Conservation (phyloP, 768 basidiomycete species). For the Mycena vitilis region DNA sequence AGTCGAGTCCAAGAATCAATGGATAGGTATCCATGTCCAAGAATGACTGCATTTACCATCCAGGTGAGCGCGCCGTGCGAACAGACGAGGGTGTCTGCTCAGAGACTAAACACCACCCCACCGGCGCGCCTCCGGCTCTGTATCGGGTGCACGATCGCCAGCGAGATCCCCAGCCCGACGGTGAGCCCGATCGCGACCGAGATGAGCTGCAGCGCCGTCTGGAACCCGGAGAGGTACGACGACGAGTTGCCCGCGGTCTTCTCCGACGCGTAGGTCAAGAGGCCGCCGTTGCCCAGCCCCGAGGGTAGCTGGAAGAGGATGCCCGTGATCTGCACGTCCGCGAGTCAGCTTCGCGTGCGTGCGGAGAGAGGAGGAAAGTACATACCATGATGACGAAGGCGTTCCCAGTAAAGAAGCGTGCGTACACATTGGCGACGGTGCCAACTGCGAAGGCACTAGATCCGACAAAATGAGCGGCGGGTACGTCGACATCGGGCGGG, state of each 20-base stretch:
- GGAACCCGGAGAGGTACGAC: constrained; percentile 77
- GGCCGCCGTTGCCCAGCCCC: constrained; percentile 82
- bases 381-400: constrained; percentile 86
- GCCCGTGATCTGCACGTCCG: constrained; percentile 65
- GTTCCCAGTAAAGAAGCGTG: constrained; percentile 76
- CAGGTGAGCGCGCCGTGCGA: too few species aligned
- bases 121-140: constrained; percentile 67
- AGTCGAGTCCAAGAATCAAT: too few species aligned
- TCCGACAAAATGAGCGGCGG: constrained; percentile 6
- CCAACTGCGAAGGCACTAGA: constrained; percentile 84
- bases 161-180: constrained; percentile 79
- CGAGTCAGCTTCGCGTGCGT: not conserved
- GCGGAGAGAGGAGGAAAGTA: constrained; percentile 5
- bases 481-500: not conserved
- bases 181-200: constrained; percentile 82
- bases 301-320: constrained; percentile 89
- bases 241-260: constrained; percentile 62
- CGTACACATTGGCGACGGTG: constrained; percentile 81
- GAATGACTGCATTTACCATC: too few species aligned
- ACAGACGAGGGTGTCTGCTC: not conserved
- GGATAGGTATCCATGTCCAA: not conserved
- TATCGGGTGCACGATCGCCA: constrained; percentile 74
- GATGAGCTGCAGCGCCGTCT: constrained; percentile 80
- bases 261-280: constrained; percentile 75
- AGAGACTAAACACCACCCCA: constrained; percentile 69